These are phyloP conservation scores for Phialemoniopsis sp. DNA, from an alignment of 2,329 filamentous ascomycete species.

Conservation along the genomic window DNA sequence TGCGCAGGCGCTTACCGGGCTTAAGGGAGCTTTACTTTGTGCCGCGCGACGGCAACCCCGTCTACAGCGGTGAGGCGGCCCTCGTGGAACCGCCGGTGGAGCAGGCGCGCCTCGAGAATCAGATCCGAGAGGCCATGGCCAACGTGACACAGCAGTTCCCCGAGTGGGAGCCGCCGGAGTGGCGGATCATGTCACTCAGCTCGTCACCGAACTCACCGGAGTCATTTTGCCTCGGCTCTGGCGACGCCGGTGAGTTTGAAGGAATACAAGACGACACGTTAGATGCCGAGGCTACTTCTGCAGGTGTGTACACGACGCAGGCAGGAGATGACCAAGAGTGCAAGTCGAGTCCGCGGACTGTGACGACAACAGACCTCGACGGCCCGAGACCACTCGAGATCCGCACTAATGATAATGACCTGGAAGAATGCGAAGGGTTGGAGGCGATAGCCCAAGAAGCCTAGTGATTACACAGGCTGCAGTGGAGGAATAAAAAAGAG, in stretches of 20 bases:
- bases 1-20: conserved; percentile 30
- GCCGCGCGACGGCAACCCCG: conserved; percentile 29
- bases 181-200: conserved; percentile 28
- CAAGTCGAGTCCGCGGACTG: not conserved
- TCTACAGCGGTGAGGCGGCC: conserved; percentile 19
- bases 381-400: too few species aligned
- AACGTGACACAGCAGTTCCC: conserved; percentile 22
- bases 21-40: conserved; percentile 40
- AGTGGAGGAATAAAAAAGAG: too few species aligned
- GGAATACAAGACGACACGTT: too few species aligned
- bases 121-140: conserved; percentile 23
- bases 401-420: too few species aligned
- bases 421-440: too few species aligned
- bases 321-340: too few species aligned
- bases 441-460: too few species aligned
- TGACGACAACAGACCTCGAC: not conserved
- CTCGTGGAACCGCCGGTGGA: conserved; percentile 23
- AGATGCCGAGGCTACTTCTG: too few species aligned
- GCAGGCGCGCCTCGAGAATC: conserved; percentile 27
- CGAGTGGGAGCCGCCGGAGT: conserved; percentile 26
- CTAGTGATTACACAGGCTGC: too few species aligned
- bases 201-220: conserved; percentile 10
- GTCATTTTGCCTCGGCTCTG: too few species aligned
- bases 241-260: too few species aligned
- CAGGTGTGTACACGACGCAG: too few species aligned